Base-by-base conservation (phyloP, 352 stramenopile species). In the Phytophthora cryptogea region DNA sequence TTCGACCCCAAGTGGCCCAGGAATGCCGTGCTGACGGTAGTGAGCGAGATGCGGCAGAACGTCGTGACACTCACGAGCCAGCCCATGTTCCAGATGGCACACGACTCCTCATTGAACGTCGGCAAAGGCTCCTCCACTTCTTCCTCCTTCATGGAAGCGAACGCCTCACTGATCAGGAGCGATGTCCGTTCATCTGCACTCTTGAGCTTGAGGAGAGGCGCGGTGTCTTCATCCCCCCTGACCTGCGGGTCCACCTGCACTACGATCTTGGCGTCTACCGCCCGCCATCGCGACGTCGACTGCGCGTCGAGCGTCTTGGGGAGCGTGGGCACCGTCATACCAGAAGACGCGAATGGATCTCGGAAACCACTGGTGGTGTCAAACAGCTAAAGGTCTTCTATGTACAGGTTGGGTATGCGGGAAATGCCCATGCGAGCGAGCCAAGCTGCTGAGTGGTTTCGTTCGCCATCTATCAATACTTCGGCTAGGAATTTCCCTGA, bases 31-130 rank as follows among this genome's bases (percentile, higher is more conserved):
- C 76, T 87, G 59, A 94, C 88, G 11, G 84, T 89, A 11, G 84
- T 78, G 9, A 92, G 70, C 57, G 80, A 88, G 63, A 91, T 89
- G 17, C 83, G 77, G 56, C 80, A 90, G 52, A 94, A 89, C 8
- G 84, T 94, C 23, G 84, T 74, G 17, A 94, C 70, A 55, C 78
- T 90, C n/a, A 94, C 84, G 37, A 90, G 80, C 83, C 80, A 94
- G 45, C 79, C 82, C 82, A 94, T 94, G 59, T 68, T 84, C 80
- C 80, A 92, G 63, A 92, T 88, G 42, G 81, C 74, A 35, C 59
- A 75, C 27, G 79, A 72, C 61, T 92, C 83, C 40, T 88, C 72
- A 36, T 59, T 43, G 14, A 73, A 70, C 40, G 75, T 72, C 8
- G 77, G 76, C 23, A 72, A 26, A 5, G 50, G 54, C 16, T 52